Evolutionary conservation across 2,329 filamentous ascomycete genomes (phyloP).

Genomic region (Penicillium sp.): DNA sequence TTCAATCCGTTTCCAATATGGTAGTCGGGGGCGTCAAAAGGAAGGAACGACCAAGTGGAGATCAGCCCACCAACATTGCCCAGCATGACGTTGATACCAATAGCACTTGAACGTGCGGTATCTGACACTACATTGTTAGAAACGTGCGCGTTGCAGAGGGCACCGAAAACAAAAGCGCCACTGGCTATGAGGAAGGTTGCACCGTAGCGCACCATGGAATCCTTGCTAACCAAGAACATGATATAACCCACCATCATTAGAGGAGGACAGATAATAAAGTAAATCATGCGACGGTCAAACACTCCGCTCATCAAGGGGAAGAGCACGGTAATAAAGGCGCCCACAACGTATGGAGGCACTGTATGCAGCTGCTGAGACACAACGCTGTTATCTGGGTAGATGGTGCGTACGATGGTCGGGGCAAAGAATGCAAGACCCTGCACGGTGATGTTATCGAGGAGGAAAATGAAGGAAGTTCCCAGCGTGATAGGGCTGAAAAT

Average conservation of each 20-base stretch:
- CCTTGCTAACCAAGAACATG: conserved; percentile 63
- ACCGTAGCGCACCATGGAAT: conserved; percentile 61
- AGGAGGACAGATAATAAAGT: conserved; percentile 60
- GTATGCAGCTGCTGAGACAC: conserved; percentile 68
- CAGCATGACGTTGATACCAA: conserved; percentile 68
- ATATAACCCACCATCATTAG: conserved; percentile 66
- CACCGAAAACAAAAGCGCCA: conserved; percentile 63
- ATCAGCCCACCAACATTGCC: conserved; percentile 71
- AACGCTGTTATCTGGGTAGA: conserved; percentile 59
- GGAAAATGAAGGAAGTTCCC: conserved; percentile 57
- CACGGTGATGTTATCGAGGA: conserved; percentile 68
- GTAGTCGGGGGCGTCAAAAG: conserved; percentile 64
- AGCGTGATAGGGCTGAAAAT: conserved; percentile 65
- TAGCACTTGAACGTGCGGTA: conserved; percentile 65
- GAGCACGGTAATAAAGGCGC: conserved; percentile 63
- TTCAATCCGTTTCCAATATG: conserved; percentile 72
- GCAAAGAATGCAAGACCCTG: conserved; percentile 69
- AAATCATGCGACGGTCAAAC: conserved; percentile 58
- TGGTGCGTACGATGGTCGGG: conserved; percentile 67
- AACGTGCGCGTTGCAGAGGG: conserved; percentile 65
- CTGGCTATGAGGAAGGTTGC: conserved; percentile 68
- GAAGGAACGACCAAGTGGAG: conserved; percentile 64
- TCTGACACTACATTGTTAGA: conserved; percentile 71
- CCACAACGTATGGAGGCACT: conserved; percentile 68
- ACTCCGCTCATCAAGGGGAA: conserved; percentile 63